Conservation (phyloP, 352 stramenopile species). For the Phytophthora idaei region DNA sequence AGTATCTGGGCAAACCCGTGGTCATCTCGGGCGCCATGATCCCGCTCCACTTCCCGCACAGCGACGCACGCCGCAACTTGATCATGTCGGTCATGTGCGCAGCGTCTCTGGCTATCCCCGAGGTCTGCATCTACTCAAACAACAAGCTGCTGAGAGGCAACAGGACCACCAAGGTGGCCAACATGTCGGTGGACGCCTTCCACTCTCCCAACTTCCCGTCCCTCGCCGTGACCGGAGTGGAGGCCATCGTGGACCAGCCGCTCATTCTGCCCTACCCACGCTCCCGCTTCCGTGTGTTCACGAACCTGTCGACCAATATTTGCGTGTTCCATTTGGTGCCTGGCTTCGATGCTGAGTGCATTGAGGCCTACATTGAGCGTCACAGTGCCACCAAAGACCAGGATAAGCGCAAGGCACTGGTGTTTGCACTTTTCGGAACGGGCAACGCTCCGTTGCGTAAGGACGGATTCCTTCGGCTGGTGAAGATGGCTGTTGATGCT, state of each 20-base stretch:
- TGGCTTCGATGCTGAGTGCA: slow-evolving; percentile 88
- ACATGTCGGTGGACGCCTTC: slow-evolving; percentile 94
- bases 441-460: slow-evolving; percentile 94
- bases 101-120: slow-evolving; percentile 76
- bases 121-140: slow-evolving; percentile 96
- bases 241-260: slow-evolving; percentile 91
- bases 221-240: slow-evolving; percentile 93
- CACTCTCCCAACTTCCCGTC: slow-evolving; percentile 96
- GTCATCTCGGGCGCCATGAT: slow-evolving; percentile 97
- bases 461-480: slow-evolving; percentile 86
- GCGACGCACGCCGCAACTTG: slow-evolving; percentile 96
- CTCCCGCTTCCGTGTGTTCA: slow-evolving; percentile 90
- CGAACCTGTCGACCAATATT: slow-evolving; percentile 92
- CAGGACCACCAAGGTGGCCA: slow-evolving; percentile 96
- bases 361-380: slow-evolving; percentile 78
- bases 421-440: slow-evolving; percentile 96
- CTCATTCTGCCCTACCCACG: slow-evolving; percentile 90
- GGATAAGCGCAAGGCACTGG: slow-evolving; percentile 60
- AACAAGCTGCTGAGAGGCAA: slow-evolving; percentile 95
- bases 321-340: slow-evolving; percentile 92
- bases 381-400: slow-evolving; percentile 53
- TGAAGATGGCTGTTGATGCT: slow-evolving; percentile 77
- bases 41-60: slow-evolving; percentile 95
- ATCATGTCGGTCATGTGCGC: slow-evolving; percentile 94
- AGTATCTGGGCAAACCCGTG: slow-evolving; percentile 96